Percentiles rank a stretch among this genome's conserved stretches.
Evolutionary conservation across 2,329 filamentous ascomycete genomes (phyloP).

Genomic region (Aspergillus ochraceus): DNA sequence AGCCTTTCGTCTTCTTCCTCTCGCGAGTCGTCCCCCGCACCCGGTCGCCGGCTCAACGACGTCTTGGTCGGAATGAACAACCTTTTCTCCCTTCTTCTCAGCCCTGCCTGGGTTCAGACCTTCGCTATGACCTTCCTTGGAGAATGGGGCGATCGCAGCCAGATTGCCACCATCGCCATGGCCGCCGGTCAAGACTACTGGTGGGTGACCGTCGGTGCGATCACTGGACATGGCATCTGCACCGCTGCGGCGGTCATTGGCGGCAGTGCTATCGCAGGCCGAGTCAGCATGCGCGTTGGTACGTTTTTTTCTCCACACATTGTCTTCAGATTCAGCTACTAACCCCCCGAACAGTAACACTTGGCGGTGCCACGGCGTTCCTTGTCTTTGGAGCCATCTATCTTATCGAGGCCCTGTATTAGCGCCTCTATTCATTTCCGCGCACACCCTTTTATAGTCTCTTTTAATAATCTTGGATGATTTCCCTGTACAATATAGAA

Average conservation of each 20-base stretch:
- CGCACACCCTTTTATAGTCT: conserved; percentile 13
- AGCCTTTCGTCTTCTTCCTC: conserved; percentile 76
- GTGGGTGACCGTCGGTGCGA: conserved; percentile 92
- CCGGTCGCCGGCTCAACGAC: conserved; percentile 46
- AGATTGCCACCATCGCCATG: conserved; percentile 99
- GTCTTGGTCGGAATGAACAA: conserved; percentile 72
- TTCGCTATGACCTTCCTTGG: conserved; percentile 99
- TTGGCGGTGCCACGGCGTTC: conserved; percentile 89
- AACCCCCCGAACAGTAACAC: conserved; percentile 65
- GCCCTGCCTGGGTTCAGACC: conserved; percentile 97
- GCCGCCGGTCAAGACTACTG: conserved; percentile 97
- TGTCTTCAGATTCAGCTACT: conserved; percentile 19
- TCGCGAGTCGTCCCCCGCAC: conserved; percentile 56
- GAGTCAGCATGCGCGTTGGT: conserved; percentile 94
- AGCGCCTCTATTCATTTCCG: conserved; percentile 31
- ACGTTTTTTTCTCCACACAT: conserved; percentile 49
- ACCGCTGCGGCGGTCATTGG: conserved; percentile 90
- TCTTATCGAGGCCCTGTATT: conserved; percentile 73
- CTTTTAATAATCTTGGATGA: not conserved
- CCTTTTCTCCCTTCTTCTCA: conserved; percentile 81
- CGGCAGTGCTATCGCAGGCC: conserved; percentile 86
- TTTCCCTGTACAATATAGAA: conserved; percentile 1
- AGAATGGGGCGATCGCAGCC: conserved; percentile 96
- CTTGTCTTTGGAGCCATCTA: conserved; percentile 91
- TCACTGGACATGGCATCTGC: conserved; percentile 83